phyloP scores from a whole-genome alignment of 164 flowering plant species.

The Litsea cubeba region DNA sequence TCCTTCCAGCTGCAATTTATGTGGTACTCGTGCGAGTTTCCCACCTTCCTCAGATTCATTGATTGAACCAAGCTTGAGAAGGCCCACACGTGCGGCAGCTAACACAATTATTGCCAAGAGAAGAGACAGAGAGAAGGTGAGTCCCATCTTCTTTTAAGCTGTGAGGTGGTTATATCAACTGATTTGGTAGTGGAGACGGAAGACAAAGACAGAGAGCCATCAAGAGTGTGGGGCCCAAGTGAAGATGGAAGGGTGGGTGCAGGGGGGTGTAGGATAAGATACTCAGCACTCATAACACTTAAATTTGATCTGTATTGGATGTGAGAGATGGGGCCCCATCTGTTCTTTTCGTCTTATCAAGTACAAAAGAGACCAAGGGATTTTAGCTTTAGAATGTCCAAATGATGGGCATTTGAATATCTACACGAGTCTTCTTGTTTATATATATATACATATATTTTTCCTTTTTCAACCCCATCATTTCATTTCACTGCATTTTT shows the following conservation, averaged over 20 bases:
- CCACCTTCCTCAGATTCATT: too few relatives aligned
- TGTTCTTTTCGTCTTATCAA: too few relatives aligned
- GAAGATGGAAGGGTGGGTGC: not conserved
- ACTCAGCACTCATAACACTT: not conserved
- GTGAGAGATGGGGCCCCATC: not conserved
- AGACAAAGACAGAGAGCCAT: not conserved
- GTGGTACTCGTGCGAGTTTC: too few relatives aligned
- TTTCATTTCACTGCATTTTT: too few relatives aligned
- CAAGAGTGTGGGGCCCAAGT: not conserved
- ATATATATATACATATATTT: too few relatives aligned
- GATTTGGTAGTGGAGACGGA: not conserved
- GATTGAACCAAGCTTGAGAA: not conserved
- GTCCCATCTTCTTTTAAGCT: not conserved
- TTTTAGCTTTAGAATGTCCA: too few relatives aligned
- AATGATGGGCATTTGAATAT: too few relatives aligned
- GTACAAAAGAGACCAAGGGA: too few relatives aligned
- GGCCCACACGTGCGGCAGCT: slow-evolving; percentile 11
- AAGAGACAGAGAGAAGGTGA: not conserved
- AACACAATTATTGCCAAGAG: slow-evolving; percentile 10
- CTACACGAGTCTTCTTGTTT: too few relatives aligned
- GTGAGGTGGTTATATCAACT: slow-evolving; percentile 2
- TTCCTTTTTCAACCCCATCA: too few relatives aligned
- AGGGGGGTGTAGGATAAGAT: not conserved
- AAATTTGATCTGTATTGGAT: not conserved
- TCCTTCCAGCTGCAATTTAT: too few relatives aligned